Conservation (phyloP, 345 rosid species). For the Rhodamnia rubescens region DNA sequence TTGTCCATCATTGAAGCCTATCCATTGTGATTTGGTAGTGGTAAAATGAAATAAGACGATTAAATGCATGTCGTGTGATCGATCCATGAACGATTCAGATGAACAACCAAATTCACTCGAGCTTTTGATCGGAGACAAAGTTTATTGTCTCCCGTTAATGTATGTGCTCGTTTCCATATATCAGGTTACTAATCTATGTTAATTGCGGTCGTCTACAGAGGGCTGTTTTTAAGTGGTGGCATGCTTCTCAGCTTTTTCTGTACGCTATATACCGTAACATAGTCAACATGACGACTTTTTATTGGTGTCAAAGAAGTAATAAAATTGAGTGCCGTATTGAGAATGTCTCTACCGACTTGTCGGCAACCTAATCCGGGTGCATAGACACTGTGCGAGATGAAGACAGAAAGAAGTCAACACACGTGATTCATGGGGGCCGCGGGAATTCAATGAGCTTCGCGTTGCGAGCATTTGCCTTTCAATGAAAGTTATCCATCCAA, state of each 20-base stretch:
- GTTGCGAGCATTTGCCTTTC: too few species aligned
- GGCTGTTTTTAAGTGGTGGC: not conserved
- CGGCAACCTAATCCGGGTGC: too few species aligned
- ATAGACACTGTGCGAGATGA: too few species aligned
- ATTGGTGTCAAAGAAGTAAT: too few species aligned
- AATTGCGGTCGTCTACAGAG: not conserved
- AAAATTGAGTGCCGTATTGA: too few species aligned
- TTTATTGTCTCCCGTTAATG: not conserved
- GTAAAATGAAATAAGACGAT: not conserved
- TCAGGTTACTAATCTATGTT: not conserved
- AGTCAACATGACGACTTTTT: not conserved
- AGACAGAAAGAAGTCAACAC: too few species aligned
- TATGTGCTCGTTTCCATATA: not conserved
- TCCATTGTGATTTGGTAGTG: not conserved
- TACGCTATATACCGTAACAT: not conserved
- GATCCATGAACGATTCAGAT: not conserved
- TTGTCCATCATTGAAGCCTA: conserved; percentile 16
- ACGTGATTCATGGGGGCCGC: too few species aligned
- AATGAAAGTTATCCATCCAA: too few species aligned
- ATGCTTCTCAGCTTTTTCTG: not conserved
- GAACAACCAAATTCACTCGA: not conserved
- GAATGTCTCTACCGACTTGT: too few species aligned
- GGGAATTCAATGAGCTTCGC: too few species aligned
- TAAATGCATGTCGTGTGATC: not conserved
- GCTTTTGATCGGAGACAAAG: too few species aligned